phyloP scores from a whole-genome alignment of 1,284 basidiomycete genomes.

The Takashimella koratensis region DNA sequence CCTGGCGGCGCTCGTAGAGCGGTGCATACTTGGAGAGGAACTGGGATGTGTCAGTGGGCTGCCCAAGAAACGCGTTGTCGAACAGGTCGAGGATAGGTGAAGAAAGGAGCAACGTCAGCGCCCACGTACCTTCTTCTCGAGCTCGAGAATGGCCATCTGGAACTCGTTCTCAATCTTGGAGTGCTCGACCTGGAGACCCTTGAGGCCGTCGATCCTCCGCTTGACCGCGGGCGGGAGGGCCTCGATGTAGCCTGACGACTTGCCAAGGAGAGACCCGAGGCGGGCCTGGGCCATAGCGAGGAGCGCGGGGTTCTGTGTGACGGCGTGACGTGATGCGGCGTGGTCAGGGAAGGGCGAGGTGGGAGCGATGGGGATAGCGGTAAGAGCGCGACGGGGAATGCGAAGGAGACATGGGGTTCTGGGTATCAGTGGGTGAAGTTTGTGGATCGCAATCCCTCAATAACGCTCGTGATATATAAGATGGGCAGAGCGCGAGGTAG shows the following conservation, averaged over 20 bases:
- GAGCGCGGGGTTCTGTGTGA: slow-evolving; percentile 57
- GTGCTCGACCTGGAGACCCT: slow-evolving; percentile 91
- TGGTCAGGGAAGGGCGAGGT: too few relatives aligned
- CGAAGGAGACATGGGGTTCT: too few relatives aligned
- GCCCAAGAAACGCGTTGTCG: slow-evolving; percentile 11
- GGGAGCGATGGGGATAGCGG: too few relatives aligned
- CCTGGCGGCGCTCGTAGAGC: slow-evolving; percentile 79
- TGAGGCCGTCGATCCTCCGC: slow-evolving; percentile 83
- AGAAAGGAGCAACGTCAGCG: slow-evolving; percentile 1
- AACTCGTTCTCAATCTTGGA: slow-evolving; percentile 90
- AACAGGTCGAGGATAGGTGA: slow-evolving; percentile 9
- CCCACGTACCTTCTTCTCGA: slow-evolving; percentile 83
- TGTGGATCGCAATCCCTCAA: too few relatives aligned
- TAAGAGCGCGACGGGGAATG: too few relatives aligned
- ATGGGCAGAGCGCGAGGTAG: too few relatives aligned
- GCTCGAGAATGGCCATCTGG: slow-evolving; percentile 92
- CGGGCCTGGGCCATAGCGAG: slow-evolving; percentile 60
- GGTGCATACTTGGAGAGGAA: slow-evolving; percentile 82
- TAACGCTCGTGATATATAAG: too few relatives aligned
- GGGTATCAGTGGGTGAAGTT: too few relatives aligned
- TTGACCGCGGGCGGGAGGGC: slow-evolving; percentile 76
- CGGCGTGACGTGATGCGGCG: too few relatives aligned
- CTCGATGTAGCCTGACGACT: slow-evolving; percentile 83
- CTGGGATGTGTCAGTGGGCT: slow-evolving; percentile 50
- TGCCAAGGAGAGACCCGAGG: slow-evolving; percentile 67